Base-by-base conservation (phyloP, 2,329 filamentous ascomycete genomes). In the Venturia carpophila region DNA sequence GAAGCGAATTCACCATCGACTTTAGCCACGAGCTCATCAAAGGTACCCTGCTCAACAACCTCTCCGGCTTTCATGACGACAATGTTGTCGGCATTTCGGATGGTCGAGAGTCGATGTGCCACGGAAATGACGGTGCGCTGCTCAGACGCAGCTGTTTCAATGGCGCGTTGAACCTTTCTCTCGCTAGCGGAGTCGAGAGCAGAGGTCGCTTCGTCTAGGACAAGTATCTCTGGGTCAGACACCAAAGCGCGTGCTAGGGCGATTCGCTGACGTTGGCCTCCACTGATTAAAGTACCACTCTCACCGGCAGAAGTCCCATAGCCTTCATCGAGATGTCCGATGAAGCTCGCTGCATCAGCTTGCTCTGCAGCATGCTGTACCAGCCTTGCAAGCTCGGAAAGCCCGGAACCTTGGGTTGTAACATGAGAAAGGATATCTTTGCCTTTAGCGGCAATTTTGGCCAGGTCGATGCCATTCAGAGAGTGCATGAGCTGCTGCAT, bases 291-390 rank as follows among this genome's bases (percentile, higher is more conserved):
- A 21, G 87, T 81, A 0, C 91, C 90, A 3, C 90, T 90, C 58
- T 92, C 89, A 1, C 92, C 91, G 0, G 96, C 81, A 0, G 84
- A 66, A 0, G 92, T 96, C 21, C 83, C 78, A 74, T 92, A 93
- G 1, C 88, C 87, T 0, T 82, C 75, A 0, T 90, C 85, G 0
- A 97, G 82, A 2, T 86, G 88, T 19, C 76, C 72, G 67, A 96
- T 86, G 74, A 95, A 96, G 0, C 89, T 85, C 70, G 92, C 84
- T 65, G 96, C 87, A 0, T 87, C 86, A 5, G 88, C 88, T 69
- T 75, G 73, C 0, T 78, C 76, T 0, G 87, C 77, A 0, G 79
- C 75, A 0, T 81, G 77, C 11, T 73, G 73, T 76, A 79, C 64
- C 74, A 72, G 67, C 74, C 74, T 63, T 76, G 78, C 2, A 27